Conservation (phyloP, 768 basidiomycete genomes). For the Heimioporus sp. region DNA sequence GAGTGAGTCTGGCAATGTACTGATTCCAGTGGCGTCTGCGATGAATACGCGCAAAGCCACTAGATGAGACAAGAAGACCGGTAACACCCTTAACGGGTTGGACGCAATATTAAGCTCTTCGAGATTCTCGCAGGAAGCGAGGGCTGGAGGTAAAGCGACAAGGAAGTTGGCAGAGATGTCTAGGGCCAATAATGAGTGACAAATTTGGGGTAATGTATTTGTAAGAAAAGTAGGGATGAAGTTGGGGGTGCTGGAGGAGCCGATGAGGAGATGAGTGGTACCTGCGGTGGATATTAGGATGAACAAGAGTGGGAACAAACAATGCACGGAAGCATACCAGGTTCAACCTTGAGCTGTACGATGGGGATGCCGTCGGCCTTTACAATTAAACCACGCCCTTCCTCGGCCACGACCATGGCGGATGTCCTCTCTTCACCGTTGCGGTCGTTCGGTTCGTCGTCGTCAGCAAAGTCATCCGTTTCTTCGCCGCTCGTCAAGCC, state of each 20-base stretch:
- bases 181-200: slow-evolving; percentile 78
- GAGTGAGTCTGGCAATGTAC: slow-evolving; percentile 72
- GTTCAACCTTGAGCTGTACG: slow-evolving; percentile 59
- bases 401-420: slow-evolving; percentile 76
- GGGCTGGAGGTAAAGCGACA: slow-evolving; percentile 75
- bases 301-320: not conserved
- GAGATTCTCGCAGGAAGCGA: slow-evolving; percentile 76
- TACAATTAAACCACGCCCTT: slow-evolving; percentile 82
- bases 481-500: slow-evolving; percentile 55
- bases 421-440: slow-evolving; percentile 70
- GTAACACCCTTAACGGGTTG: slow-evolving; percentile 91
- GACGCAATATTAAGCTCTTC: slow-evolving; percentile 94
- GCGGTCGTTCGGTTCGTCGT: slow-evolving; percentile 47
- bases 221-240: slow-evolving; percentile 76
- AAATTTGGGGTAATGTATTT: slow-evolving; percentile 66
- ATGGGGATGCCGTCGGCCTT: slow-evolving; percentile 64
- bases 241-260: slow-evolving; percentile 75
- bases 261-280: slow-evolving; percentile 90
- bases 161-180: slow-evolving; percentile 92
- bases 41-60: slow-evolving; percentile 81
- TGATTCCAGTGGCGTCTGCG: slow-evolving; percentile 87
- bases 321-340: slow-evolving; percentile 51
- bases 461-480: slow-evolving; percentile 50
- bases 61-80: slow-evolving; percentile 79
- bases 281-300: slow-evolving; percentile 42